Evolutionary conservation across 495 filamentous ascomycete species (phyloP).

Genomic region (Ascodesmis nigricans): DNA sequence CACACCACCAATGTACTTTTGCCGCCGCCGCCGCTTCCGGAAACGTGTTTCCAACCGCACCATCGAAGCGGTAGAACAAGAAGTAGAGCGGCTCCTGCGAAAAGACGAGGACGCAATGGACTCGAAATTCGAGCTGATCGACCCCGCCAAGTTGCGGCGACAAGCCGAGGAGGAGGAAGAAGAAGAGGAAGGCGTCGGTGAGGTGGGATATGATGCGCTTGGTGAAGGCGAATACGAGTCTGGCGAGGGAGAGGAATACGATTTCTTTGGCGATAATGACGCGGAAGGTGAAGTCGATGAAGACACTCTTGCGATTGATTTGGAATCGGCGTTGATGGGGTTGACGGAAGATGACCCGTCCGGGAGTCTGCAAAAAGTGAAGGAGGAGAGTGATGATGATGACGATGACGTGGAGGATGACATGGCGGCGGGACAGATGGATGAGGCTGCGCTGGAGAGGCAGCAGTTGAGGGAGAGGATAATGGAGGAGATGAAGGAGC

Average conservation of each 20-base stretch:
- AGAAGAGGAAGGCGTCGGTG: constrained; percentile 17
- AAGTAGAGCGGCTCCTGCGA: constrained; percentile 52
- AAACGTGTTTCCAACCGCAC: constrained; percentile 60
- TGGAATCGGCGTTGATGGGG: constrained; percentile 32
- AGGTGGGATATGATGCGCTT: constrained; percentile 23
- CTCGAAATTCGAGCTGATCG: constrained; percentile 40
- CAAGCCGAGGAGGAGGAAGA: constrained; percentile 24
- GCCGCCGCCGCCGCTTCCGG: constrained; percentile 64
- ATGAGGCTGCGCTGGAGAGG: constrained; percentile 16
- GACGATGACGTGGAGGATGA: constrained; percentile 16
- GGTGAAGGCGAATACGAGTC: constrained; percentile 27
- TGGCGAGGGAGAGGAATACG: too few species aligned
- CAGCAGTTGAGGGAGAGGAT: constrained; percentile 15
- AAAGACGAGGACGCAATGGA: constrained; percentile 39
- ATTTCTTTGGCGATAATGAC: constrained; percentile 26
- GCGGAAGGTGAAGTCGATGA: constrained; percentile 35
- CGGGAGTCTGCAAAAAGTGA: constrained; percentile 2
- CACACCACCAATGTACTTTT: constrained; percentile 75
- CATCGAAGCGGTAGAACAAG: constrained; percentile 70
- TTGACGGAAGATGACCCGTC: constrained; percentile 27
- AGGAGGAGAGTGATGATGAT: constrained; percentile 13
- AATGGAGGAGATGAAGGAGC: constrained; percentile 18
- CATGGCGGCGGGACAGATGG: constrained; percentile 12
- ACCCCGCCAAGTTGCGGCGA: constrained; percentile 33
- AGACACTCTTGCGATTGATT: constrained; percentile 29